Conservation (phyloP, 768 basidiomycete species). For the Leccinum ochraceum region DNA sequence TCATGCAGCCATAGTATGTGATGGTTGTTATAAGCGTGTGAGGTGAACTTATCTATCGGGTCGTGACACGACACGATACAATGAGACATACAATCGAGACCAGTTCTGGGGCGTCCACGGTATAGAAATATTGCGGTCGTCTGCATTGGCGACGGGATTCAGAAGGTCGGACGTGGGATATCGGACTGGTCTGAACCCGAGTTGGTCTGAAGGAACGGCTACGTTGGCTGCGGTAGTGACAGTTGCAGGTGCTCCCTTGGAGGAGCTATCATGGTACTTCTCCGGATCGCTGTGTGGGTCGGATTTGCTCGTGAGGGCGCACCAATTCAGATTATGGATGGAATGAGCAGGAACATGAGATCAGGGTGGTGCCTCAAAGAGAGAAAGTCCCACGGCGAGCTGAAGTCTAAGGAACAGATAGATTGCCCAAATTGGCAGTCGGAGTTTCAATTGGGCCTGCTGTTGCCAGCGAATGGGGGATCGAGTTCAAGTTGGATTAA, state of each 20-base stretch:
- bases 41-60: neutral
- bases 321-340: neutral
- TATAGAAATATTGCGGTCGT: slow-evolving; percentile 62
- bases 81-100: slow-evolving; percentile 71
- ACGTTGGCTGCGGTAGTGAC: slow-evolving; percentile 2
- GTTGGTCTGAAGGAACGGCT: slow-evolving; percentile 29
- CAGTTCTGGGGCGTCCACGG: slow-evolving; percentile 72
- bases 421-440: too few relatives aligned
- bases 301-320: neutral
- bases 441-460: too few relatives aligned
- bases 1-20: slow-evolving; percentile 91
- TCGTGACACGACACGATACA: neutral
- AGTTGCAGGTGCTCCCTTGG: slow-evolving; percentile 3
- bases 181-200: slow-evolving; percentile 27
- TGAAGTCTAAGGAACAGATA: too few relatives aligned
- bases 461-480: too few relatives aligned
- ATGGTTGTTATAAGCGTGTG: slow-evolving; percentile 57
- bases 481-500: too few relatives aligned
- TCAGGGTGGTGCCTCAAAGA: neutral
- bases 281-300: slow-evolving; percentile 1
- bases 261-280: neutral
- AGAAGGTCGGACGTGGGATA: slow-evolving; percentile 32
- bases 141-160: slow-evolving; percentile 51
- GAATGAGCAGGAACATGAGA: neutral
- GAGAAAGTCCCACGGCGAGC: too few relatives aligned